A percentile compares a stretch with the other conserved stretches of the same genome.
Conservation (phyloP, 352 stramenopile genomes). For the Phytopythium sindhum region DNA sequence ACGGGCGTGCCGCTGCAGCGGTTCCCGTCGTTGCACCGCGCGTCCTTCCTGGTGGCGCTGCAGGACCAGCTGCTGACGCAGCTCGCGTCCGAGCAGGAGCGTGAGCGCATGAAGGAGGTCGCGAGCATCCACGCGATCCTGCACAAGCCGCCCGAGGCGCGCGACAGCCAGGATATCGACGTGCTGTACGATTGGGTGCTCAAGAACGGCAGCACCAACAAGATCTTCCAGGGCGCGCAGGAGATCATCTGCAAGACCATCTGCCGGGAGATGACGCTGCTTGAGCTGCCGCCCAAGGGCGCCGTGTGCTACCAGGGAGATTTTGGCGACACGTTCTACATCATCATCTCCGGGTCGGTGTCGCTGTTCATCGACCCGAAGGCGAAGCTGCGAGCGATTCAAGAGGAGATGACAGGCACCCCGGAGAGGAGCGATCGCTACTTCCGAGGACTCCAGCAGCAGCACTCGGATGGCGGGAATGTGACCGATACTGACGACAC, state of each 20-base stretch:
- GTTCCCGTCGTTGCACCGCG: constrained; percentile 28
- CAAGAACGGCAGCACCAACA: constrained; percentile 76
- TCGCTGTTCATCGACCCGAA: constrained; percentile 76
- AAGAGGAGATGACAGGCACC: constrained; percentile 17
- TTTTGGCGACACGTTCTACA: constrained; percentile 80
- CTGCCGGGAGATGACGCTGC: constrained; percentile 82
- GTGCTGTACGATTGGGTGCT: constrained; percentile 77
- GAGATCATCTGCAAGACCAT: constrained; percentile 89
- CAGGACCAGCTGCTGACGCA: constrained; percentile 56
- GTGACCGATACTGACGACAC: constrained; percentile 19
- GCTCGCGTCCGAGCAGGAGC: constrained; percentile 35
- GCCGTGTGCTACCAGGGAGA: constrained; percentile 82
- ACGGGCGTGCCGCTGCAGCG: constrained; percentile 22
- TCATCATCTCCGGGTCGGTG: constrained; percentile 71
- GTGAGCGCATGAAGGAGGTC: constrained; percentile 43
- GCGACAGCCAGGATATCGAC: constrained; percentile 62
- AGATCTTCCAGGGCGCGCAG: constrained; percentile 79
- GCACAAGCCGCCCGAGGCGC: constrained; percentile 33
- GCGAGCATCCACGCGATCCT: constrained; percentile 54
- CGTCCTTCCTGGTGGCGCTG: constrained; percentile 53
- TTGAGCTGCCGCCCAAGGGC: constrained; percentile 53
- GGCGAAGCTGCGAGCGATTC: constrained; percentile 24
- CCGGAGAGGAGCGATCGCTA: constrained; percentile 2
- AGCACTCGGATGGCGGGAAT: background rate
- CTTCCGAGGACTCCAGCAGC: constrained; percentile 4